Percentiles rank a stretch among this genome's conserved stretches.
phyloP scores from a whole-genome alignment of 495 filamentous ascomycete genomes.

The Podospora pseudopauciseta region DNA sequence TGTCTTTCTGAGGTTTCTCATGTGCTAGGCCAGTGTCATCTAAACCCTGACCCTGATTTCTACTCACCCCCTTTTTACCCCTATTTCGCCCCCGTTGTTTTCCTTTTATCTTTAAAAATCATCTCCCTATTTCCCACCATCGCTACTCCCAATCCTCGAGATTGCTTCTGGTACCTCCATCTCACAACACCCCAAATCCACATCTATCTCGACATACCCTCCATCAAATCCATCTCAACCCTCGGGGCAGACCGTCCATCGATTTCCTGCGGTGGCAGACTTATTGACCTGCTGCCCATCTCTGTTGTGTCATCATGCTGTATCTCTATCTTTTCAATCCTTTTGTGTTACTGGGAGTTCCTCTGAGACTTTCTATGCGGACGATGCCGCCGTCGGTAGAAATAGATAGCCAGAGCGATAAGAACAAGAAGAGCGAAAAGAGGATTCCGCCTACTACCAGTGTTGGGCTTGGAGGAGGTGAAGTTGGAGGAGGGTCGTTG shows the following conservation, averaged over 20 bases:
- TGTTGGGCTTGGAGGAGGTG: not conserved
- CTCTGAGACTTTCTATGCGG: not conserved
- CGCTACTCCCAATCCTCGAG: not conserved
- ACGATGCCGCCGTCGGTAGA: not conserved
- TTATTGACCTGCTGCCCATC: not conserved
- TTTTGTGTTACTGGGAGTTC: not conserved
- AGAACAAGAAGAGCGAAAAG: not conserved
- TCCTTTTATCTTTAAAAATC: not conserved
- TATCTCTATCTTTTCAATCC: not conserved
- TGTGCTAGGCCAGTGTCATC: not conserved
- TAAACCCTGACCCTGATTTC: not conserved
- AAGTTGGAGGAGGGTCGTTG: not conserved
- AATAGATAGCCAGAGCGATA: not conserved
- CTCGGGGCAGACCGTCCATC: not conserved
- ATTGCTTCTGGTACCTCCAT: not conserved
- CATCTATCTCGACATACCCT: not conserved
- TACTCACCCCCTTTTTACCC: not conserved
- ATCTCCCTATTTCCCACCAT: not conserved
- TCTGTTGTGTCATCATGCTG: not conserved
- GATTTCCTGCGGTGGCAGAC: not conserved
- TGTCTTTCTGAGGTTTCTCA: not conserved
- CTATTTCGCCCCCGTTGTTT: not conserved
- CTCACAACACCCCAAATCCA: not conserved
- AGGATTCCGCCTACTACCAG: not conserved
- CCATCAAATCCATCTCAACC: not conserved